A percentile compares a stretch with the other conserved stretches of the same genome.
phyloP scores from a whole-genome alignment of 1,284 basidiomycete genomes.

The Paramarasmius palmivorus region DNA sequence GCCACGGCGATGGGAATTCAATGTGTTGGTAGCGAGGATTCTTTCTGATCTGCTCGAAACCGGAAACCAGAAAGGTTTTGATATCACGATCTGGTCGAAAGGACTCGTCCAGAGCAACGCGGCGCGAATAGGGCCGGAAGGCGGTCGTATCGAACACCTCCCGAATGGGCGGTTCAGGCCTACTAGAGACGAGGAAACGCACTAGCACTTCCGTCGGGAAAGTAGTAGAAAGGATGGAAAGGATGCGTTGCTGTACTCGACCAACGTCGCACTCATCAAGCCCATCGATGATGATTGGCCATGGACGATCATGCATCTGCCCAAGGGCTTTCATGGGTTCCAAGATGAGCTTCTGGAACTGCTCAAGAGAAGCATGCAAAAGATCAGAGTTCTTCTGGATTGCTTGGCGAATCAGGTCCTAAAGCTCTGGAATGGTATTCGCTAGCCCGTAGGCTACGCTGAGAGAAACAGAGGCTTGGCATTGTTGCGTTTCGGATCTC shows the following conservation, averaged over 20 bases:
- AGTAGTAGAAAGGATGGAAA: not conserved
- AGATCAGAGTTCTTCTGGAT: not conserved
- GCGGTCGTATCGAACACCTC: conserved; percentile 15
- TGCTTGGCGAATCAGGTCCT: not conserved
- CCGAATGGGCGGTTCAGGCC: conserved; percentile 25
- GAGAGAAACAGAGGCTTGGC: conserved; percentile 1
- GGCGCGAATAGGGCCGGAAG: not conserved
- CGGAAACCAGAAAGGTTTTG: not conserved
- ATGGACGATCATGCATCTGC: too few relatives aligned
- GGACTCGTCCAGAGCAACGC: not conserved
- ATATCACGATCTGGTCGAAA: not conserved
- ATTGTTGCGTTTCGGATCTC: conserved; percentile 4
- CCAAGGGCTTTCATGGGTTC: not conserved
- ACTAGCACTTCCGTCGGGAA: conserved; percentile 15
- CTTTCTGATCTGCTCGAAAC: too few relatives aligned
- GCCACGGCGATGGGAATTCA: conserved; percentile 17
- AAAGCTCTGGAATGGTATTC: not conserved
- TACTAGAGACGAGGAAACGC: conserved; percentile 25
- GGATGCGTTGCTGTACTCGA: not conserved
- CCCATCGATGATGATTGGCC: conserved; percentile 7
- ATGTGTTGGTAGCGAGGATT: not conserved
- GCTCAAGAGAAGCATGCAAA: conserved; percentile 1
- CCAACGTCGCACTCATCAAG: conserved; percentile 4
- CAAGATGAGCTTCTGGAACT: conserved; percentile 4
- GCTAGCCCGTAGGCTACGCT: conserved; percentile 5